Evolutionary conservation across 495 filamentous ascomycete genomes (phyloP).

Genomic region (Pseudevernia furfuracea): DNA sequence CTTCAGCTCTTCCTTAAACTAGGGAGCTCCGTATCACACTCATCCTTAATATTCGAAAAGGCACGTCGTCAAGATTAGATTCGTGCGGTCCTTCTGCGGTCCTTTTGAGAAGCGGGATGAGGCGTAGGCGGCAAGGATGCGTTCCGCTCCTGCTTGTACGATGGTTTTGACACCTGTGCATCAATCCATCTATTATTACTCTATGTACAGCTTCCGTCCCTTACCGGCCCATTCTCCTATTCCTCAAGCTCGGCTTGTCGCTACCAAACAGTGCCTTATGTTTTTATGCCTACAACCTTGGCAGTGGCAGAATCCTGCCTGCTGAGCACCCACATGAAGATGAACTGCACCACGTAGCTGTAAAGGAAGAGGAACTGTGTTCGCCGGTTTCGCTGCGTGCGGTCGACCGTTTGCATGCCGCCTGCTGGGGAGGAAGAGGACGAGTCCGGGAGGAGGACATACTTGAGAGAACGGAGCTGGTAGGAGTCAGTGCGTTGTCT

Average conservation of each 20-base stretch:
- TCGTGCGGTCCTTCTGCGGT: background rate
- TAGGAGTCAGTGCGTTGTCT: background rate
- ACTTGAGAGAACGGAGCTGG: constrained; percentile 78
- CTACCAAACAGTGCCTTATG: constrained; percentile 1
- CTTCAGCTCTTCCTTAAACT: background rate
- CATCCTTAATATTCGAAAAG: background rate
- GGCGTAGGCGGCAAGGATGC: background rate
- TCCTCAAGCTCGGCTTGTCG: background rate
- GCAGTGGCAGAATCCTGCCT: constrained; percentile 36
- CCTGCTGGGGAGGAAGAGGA: constrained; percentile 52
- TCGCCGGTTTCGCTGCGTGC: constrained; percentile 77
- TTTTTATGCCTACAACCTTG: constrained; percentile 22
- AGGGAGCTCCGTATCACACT: background rate
- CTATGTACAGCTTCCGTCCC: background rate
- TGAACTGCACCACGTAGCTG: constrained; percentile 83
- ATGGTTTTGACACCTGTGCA: background rate
- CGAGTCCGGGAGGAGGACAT: constrained; percentile 87
- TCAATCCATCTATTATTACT: background rate
- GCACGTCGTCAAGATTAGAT: background rate
- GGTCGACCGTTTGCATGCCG: constrained; percentile 67
- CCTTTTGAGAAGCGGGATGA: background rate
- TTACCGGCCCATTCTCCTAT: background rate
- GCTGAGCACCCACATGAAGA: constrained; percentile 91
- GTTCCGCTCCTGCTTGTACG: background rate
- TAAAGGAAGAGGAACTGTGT: constrained; percentile 96